Conservation (phyloP, 805 yeast species). For the Yarrowia phangngaensis region DNA sequence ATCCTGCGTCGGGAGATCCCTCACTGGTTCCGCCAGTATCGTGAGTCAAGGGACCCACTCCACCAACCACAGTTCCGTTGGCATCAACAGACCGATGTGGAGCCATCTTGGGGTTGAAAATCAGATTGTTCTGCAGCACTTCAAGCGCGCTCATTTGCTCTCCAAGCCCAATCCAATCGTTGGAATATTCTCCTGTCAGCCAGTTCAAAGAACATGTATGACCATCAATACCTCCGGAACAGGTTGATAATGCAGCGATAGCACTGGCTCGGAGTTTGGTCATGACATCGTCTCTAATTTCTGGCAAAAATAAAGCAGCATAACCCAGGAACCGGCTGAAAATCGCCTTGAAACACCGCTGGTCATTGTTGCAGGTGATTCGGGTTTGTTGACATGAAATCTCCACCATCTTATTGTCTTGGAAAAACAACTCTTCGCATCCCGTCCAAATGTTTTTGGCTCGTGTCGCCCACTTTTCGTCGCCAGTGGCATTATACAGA, state of each 20-base stretch:
- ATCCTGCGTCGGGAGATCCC: slow-evolving; percentile 42
- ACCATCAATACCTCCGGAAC: slow-evolving; percentile 77
- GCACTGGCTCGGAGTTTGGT: slow-evolving; percentile 52
- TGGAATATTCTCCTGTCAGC: slow-evolving; percentile 42
- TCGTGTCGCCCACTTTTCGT: slow-evolving; percentile 56
- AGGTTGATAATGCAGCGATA: slow-evolving; percentile 67
- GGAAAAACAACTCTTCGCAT: slow-evolving; percentile 47
- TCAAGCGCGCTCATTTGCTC: slow-evolving; percentile 82
- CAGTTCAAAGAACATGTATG: slow-evolving; percentile 80
- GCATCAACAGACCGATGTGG: slow-evolving; percentile 13
- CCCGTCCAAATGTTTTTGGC: slow-evolving; percentile 47
- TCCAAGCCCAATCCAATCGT: slow-evolving; percentile 72
- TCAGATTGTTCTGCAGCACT: slow-evolving; percentile 48
- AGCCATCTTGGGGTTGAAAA: slow-evolving; percentile 38
- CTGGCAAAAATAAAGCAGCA: slow-evolving; percentile 59
- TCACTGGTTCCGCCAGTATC: slow-evolving; percentile 63
- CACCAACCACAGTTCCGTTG: slow-evolving; percentile 39
- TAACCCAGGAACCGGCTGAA: slow-evolving; percentile 62
- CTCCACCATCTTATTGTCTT: slow-evolving; percentile 57
- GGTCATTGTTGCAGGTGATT: slow-evolving; percentile 61
- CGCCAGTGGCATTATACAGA: slow-evolving; percentile 59
- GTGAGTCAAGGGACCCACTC: slow-evolving; percentile 53
- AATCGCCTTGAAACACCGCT: slow-evolving; percentile 70
- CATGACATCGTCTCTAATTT: slow-evolving; percentile 48
- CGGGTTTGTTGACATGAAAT: slow-evolving; percentile 61